A percentile compares a stretch with the other conserved stretches of the same genome.
Conservation (phyloP, 257 asterid species). For the Verbascum thapsus region DNA sequence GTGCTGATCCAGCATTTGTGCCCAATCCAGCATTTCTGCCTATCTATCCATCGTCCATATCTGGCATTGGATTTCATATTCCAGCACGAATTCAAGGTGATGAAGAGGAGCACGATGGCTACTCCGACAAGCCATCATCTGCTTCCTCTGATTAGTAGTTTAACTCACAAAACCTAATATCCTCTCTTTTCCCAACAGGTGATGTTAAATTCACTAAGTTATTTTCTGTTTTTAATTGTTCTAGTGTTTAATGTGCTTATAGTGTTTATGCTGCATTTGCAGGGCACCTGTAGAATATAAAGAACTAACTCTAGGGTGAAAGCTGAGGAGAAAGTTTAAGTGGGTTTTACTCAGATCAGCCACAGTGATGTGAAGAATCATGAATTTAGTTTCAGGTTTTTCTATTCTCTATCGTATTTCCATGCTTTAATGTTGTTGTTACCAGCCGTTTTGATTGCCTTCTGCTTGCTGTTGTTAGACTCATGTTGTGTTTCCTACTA, state of each 20-base stretch:
- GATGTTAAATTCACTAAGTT: neutral
- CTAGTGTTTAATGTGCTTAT: too few relatives aligned
- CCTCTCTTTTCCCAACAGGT: slow-evolving; percentile 39
- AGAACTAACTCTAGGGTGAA: slow-evolving; percentile 21
- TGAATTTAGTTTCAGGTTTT: slow-evolving; percentile 57
- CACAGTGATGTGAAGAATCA: slow-evolving; percentile 37
- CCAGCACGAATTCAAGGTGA: slow-evolving; percentile 93
- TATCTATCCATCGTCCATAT: slow-evolving; percentile 53
- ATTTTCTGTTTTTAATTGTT: too few relatives aligned
- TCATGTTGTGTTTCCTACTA: slow-evolving; percentile 27
- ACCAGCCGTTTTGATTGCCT: slow-evolving; percentile 29
- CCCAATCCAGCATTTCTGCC: slow-evolving; percentile 52
- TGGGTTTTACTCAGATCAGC: slow-evolving; percentile 36
- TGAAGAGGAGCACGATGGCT: slow-evolving; percentile 90
- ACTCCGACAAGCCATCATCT: slow-evolving; percentile 79
- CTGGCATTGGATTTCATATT: slow-evolving; percentile 62
- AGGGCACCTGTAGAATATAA: slow-evolving; percentile 16
- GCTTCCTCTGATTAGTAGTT: slow-evolving; percentile 85
- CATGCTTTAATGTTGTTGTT: slow-evolving; percentile 30
- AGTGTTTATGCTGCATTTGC: too few relatives aligned
- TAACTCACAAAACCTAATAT: slow-evolving; percentile 25
- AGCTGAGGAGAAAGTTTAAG: slow-evolving; percentile 30
- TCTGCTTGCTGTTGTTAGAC: slow-evolving; percentile 34
- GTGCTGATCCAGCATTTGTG: too few relatives aligned
- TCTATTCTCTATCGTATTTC: slow-evolving; percentile 32